Evolutionary conservation across 2,329 filamentous ascomycete species (phyloP), one percentile per base, ranked within the genome.

Genomic region (Fusarium sp.): DNA sequence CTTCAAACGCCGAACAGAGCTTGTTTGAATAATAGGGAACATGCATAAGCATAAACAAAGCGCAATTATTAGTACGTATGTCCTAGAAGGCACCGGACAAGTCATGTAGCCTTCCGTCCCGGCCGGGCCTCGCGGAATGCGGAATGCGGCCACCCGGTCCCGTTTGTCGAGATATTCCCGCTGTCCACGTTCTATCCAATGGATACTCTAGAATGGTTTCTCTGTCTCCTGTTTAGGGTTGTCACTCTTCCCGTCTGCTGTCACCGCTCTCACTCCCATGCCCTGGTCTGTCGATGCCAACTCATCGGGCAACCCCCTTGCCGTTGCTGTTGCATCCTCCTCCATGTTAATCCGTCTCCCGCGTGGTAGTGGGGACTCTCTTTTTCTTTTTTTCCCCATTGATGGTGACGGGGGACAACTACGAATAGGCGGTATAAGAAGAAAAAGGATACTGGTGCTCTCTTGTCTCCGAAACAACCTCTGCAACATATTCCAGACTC

Each of bases 331-430:
- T 54, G 32, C 51, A 62, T 58, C 39, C 30, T 39, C 65, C 50
- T 67, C 58, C 55, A 46, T 33, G 58, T 45, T 68, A 44, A 55
- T 62, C 67, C 48, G 24, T 63, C 44, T 66, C 54, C 57, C 67
- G 67, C 49, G 46, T 70, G 59, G 63, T 41, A 62, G 55, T 65
- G 67, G 55, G 19, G 46, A 30, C 28, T 28, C 22, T 15, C 20
- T 41, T 55, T 51, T 37, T 46, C 14, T 32, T 53, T 61, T 14
- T 40, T 51, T 53, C 26, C 35, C 22, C 15, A 19, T 24, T 37
- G 41, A 43, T 30, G 43, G 30, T 37, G 41, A 43, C 35, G 37
- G 43, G 43, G 44, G 32, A 56, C 11, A 30, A 33, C 11, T 17
- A 14, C 47, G 39, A 62, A 41, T 35, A 40, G 59, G 59, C 59